phyloP scores from a whole-genome alignment of 305 asterid species.

The Fraxinus ornus region DNA sequence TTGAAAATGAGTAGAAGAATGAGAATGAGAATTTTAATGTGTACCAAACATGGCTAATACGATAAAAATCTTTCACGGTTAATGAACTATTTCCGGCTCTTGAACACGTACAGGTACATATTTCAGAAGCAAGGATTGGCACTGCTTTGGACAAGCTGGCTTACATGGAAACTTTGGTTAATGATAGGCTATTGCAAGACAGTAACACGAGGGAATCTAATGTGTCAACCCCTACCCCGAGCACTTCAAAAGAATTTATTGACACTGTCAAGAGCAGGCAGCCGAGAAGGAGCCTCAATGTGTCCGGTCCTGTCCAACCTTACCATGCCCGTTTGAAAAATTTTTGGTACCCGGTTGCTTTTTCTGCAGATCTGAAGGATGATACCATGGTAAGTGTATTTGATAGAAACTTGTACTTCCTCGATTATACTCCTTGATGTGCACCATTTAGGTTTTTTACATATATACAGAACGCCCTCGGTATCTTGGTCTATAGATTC shows the following conservation, averaged over 20 bases:
- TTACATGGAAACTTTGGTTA: slow-evolving; percentile 53
- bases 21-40: no score
- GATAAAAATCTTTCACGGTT: neutral
- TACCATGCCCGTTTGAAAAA: slow-evolving; percentile 60
- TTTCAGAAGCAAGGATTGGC: slow-evolving; percentile 85
- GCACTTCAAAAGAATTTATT: slow-evolving; percentile 26
- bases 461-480: neutral
- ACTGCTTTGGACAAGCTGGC: slow-evolving; percentile 70
- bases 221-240: slow-evolving; percentile 23
- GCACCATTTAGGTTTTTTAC: neutral
- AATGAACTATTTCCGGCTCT: slow-evolving; percentile 21
- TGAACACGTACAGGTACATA: slow-evolving; percentile 62
- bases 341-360: slow-evolving; percentile 91
- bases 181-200: slow-evolving; percentile 49
- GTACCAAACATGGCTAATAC: neutral
- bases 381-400: slow-evolving; percentile 73
- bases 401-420: neutral
- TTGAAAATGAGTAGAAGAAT: no score
- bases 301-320: slow-evolving; percentile 66
- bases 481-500: neutral
- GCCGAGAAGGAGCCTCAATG: slow-evolving; percentile 34
- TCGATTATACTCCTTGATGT: neutral
- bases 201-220: slow-evolving; percentile 32
- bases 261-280: slow-evolving; percentile 24
- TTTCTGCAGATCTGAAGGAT: slow-evolving; percentile 69